Base-by-base conservation (phyloP, 202 grass and related monocot species). In the Miscanthus sacchariflorus region DNA sequence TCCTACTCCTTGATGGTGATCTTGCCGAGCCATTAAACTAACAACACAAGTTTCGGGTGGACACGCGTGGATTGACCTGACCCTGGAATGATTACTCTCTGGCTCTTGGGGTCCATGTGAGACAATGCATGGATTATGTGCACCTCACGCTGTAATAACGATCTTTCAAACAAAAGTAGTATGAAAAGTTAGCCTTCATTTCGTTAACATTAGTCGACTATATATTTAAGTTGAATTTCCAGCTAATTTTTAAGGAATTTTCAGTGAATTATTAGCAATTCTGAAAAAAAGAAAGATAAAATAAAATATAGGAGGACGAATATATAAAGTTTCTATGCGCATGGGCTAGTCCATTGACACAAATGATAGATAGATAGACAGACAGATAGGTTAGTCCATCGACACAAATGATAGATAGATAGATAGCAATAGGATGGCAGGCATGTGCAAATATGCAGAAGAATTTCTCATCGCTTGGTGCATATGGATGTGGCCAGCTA, bases 31-130 rank as follows among this genome's bases (percentile, higher is more conserved):
- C 71, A 80, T 25, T 72, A 71, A 72, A 71, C 45, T 58, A 19
- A 70, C 5, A 58, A 1, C 11, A 17, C 38, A 33, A 50, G 64
- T 10, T 58, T 70, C 70, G n/a, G 17, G 63, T 56, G 19, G 21
- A 68, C 70, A 87, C 54, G 54, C 45, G 49, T 81, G 12, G 42
- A 66, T 87, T 81, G 77, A 50, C 85, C 49, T 59, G 54, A 59
- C 52, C 52, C 1, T 2, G 2, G 56, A 50, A 54, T 86, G 74
- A 87, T 50, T 75, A 68, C n/a, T 36, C 6, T 11, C 6, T 11
- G 6, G 15, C 12, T 49, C 28, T 11, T 33, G 6, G 50, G 24
- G 12, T 4, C 19, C 73, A 77, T n/a, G 8, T 36, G 30, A 39
- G 19, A 14, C 39, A 11, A 24, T 35, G 59, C 19, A 25, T 66